These are phyloP conservation scores for Senecio squalidus DNA, from an alignment of 140 eudicot genomes.

Conservation along the genomic window DNA sequence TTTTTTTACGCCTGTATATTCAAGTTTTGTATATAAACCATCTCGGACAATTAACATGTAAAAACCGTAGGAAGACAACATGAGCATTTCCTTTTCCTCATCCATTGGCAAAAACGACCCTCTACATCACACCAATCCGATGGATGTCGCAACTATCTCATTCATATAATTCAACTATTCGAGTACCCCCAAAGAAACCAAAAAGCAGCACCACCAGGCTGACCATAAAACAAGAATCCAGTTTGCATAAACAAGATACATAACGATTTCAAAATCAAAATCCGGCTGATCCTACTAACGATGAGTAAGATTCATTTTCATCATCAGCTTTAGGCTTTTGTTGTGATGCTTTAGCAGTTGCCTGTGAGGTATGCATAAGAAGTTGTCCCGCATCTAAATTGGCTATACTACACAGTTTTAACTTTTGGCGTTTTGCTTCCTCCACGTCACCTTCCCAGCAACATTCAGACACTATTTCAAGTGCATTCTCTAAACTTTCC, in stretches of 20 bases:
- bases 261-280: constrained; percentile 44
- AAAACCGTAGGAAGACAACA: too few species aligned
- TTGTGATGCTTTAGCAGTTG: constrained; percentile 23
- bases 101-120: background rate
- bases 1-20: too few species aligned
- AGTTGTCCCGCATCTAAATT: constrained; percentile 43
- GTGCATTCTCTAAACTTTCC: constrained; percentile 56
- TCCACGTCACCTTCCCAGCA: constrained; percentile 93
- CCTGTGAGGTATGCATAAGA: constrained; percentile 12
- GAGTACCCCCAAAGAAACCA: background rate
- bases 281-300: constrained; percentile 92
- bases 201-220: background rate
- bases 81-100: background rate
- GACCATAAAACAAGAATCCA: constrained; percentile 4
- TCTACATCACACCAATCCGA: background rate
- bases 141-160: background rate
- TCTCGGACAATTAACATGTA: too few species aligned
- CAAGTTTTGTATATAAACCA: too few species aligned
- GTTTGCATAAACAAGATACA: background rate
- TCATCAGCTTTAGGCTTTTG: constrained; percentile 36
- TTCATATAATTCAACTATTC: constrained; percentile 2
- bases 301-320: constrained; percentile 85
- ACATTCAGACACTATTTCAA: constrained; percentile 77
- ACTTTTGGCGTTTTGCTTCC: constrained; percentile 64
- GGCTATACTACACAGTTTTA: constrained; percentile 49